Conservation (phyloP, 2,329 filamentous ascomycete genomes). For the Capronia americana region DNA sequence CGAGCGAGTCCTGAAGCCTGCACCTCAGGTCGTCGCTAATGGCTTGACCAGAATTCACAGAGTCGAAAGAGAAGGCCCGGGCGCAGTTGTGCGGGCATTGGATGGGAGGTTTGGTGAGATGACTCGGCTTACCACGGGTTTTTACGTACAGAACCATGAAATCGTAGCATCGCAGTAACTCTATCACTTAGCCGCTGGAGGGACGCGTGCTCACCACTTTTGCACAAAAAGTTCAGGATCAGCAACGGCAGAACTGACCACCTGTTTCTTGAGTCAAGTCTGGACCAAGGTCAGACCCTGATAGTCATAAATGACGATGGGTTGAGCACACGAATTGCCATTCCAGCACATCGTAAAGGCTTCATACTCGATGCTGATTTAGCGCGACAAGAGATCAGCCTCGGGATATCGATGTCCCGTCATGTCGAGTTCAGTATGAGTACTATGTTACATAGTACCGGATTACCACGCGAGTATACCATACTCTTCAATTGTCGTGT, state of each 20-base stretch:
- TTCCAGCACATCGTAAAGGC: not conserved
- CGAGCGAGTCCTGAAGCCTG: not conserved
- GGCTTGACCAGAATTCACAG: not conserved
- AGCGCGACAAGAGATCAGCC: too few species aligned
- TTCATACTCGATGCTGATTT: not conserved
- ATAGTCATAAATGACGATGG: not conserved
- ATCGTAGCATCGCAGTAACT: not conserved
- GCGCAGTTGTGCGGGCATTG: conserved; percentile 19
- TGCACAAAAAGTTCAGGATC: not conserved
- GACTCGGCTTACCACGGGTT: conserved; percentile 15
- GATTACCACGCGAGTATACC: too few species aligned
- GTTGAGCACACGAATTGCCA: not conserved
- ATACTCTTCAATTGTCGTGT: too few species aligned
- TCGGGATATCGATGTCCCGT: too few species aligned
- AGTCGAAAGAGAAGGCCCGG: not conserved
- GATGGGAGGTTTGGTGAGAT: conserved; percentile 8
- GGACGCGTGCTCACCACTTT: conserved; percentile 1
- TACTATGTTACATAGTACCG: too few species aligned
- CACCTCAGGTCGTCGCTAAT: not conserved
- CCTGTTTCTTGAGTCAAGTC: not conserved
- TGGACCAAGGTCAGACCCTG: not conserved
- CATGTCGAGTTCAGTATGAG: too few species aligned
- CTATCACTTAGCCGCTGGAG: not conserved
- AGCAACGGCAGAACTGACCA: not conserved
- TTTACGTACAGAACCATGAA: conserved; percentile 29